Evolutionary conservation across 1,284 basidiomycete species (phyloP), one percentile per base, ranked within the genome.

Genomic region (Ustilago bromivora): DNA sequence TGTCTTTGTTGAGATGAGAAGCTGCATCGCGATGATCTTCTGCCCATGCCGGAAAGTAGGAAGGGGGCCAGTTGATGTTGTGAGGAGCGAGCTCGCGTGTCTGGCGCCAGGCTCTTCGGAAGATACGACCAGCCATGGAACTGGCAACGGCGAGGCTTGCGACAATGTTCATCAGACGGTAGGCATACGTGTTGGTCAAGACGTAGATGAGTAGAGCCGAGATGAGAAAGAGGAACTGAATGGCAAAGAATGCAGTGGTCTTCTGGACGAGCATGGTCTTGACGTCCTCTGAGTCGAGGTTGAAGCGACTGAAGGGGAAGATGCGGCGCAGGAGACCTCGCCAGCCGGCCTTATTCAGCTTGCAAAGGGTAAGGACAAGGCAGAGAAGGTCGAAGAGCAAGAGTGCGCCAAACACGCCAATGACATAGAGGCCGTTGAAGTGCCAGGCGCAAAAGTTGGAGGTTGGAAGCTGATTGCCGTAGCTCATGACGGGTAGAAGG

Each of bases 121-220:
- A 82, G 62, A 82, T 79, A 40, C 79, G 65, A 9, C 80, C 80
- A 23, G 78, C 78, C 80, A 81, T 81, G 59, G 69, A 79, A 51
- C 72, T 65, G 3, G 72, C 71, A 8, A 82, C 73, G 5, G 80
- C 74, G 13, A 78, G 65, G 59, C 71, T 79, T 17, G 81, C 81
- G 36, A 80, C 71, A 15, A 82, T 71, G 54, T 78, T 75, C 78
- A 82, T 80, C 64, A 78, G 66, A 17, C 70, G 63, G 55, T 74
- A 82, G 0, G 73, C 63, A 32, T 73, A 77, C 0, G 60, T 66
- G 41, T 64, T 47, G 34, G 71, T 72, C 34, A 73, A 53, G 38
- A 71, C 58, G 61, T 80, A 78, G 51, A 82, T 66, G 32, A 79
- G 66, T 31, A 76, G 61, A 15, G 72, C 68, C 34, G 71, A 70